A percentile compares a stretch with the other conserved stretches of the same genome.
These are phyloP conservation scores for Dendrostoma leiphaemia DNA, from an alignment of 2,329 filamentous ascomycete species.

Conservation along the genomic window DNA sequence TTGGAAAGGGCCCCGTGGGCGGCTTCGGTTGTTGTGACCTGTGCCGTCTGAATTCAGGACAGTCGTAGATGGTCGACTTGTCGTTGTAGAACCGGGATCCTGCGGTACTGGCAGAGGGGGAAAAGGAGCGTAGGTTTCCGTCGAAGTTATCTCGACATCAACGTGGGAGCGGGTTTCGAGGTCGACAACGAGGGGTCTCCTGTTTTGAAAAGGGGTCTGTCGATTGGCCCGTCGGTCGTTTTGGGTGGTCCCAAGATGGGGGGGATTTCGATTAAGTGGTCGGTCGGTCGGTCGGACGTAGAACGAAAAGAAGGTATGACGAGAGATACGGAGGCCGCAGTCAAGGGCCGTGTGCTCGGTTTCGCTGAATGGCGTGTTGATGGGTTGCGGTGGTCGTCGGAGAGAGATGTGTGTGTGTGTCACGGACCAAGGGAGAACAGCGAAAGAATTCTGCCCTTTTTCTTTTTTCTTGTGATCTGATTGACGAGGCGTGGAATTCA, in stretches of 20 bases:
- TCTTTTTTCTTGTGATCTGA: too few relatives aligned
- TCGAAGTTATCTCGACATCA: slow-evolving; percentile 15
- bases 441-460: slow-evolving; percentile 11
- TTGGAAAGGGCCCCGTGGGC: slow-evolving; percentile 7
- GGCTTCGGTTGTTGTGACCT: slow-evolving; percentile 1
- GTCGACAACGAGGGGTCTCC: neutral
- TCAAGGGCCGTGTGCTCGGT: neutral
- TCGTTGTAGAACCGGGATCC: slow-evolving; percentile 12
- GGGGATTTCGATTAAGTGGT: neutral
- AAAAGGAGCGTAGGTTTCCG: neutral
- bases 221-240: neutral
- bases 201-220: neutral
- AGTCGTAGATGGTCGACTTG: slow-evolving; percentile 1
- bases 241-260: neutral
- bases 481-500: slow-evolving; percentile 16
- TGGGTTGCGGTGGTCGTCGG: neutral
- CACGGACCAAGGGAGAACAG: slow-evolving; percentile 2
- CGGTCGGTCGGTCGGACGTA: slow-evolving; percentile 2
- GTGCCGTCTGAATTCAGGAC: neutral
- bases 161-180: slow-evolving; percentile 3
- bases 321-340: neutral
- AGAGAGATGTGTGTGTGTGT: too few relatives aligned
- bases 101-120: slow-evolving; percentile 3
- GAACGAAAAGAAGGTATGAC: neutral
- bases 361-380: neutral